Percentiles rank a stretch among this genome's conserved stretches.
Evolutionary conservation across 495 filamentous ascomycete genomes (phyloP).

Genomic region (Venustampulla echinocandica): DNA sequence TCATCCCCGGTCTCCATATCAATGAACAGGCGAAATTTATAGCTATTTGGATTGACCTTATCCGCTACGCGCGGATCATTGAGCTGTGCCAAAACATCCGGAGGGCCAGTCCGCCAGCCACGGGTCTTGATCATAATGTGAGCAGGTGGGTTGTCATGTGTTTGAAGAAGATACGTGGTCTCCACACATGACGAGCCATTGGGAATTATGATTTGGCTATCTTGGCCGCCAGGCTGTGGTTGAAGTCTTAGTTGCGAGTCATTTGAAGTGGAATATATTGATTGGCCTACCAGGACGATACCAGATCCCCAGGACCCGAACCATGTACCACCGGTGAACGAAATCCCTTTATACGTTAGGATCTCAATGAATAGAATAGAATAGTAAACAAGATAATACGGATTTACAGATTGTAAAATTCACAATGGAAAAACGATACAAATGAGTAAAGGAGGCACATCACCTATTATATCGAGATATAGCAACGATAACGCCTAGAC

Average conservation of each 20-base stretch:
- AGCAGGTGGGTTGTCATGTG: conserved; percentile 49
- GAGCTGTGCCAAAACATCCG: conserved; percentile 25
- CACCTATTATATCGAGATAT: background rate
- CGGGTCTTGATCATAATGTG: conserved; percentile 47
- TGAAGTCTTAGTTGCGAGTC: background rate
- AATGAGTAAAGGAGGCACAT: background rate
- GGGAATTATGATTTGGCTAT: conserved; percentile 48
- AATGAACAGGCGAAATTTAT: conserved; percentile 49
- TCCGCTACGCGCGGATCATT: conserved; percentile 38
- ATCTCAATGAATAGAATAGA: background rate
- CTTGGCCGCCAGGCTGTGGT: conserved; percentile 48
- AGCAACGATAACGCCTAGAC: too few species aligned
- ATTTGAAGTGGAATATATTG: background rate
- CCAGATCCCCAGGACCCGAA: conserved; percentile 53
- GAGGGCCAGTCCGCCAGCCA: conserved; percentile 50
- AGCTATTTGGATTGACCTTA: conserved; percentile 46
- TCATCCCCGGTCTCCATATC: conserved; percentile 53
- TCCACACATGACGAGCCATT: conserved; percentile 45
- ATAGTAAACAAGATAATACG: background rate
- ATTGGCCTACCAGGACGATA: conserved; percentile 43
- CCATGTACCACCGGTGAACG: conserved; percentile 50
- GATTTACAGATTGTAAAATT: background rate
- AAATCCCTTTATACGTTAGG: conserved; percentile 29
- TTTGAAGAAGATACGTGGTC: conserved; percentile 48
- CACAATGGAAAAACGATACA: background rate